These are phyloP conservation scores for Hygrocybe punicea DNA, from an alignment of 768 basidiomycete genomes.

Conservation along the genomic window DNA sequence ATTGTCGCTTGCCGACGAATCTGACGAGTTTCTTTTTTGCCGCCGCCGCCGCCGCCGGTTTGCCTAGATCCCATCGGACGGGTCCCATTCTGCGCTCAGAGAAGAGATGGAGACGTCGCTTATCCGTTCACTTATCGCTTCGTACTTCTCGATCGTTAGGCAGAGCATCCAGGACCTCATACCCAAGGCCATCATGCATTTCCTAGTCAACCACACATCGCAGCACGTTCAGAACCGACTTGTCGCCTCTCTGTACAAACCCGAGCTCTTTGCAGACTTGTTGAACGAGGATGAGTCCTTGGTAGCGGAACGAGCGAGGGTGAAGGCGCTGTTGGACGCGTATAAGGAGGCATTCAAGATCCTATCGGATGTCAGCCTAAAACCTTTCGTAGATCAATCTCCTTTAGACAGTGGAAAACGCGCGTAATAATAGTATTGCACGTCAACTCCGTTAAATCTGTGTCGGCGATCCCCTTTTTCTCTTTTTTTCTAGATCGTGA, in stretches of 20 bases:
- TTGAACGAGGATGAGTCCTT: constrained; percentile 94
- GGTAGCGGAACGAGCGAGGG: constrained; percentile 87
- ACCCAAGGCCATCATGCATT: constrained; percentile 98
- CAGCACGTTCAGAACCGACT: constrained; percentile 95
- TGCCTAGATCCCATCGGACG: constrained; percentile 57
- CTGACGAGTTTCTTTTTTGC: neutral
- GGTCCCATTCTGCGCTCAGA: constrained; percentile 61
- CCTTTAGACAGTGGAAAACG: neutral
- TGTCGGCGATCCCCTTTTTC: neutral
- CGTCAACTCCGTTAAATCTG: neutral
- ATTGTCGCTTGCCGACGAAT: constrained; percentile 4
- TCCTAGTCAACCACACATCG: constrained; percentile 94
- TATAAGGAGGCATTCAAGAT: constrained; percentile 94
- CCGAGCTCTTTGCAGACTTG: constrained; percentile 85
- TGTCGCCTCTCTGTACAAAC: constrained; percentile 93
- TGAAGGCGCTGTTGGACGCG: constrained; percentile 92
- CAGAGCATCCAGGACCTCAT: constrained; percentile 96
- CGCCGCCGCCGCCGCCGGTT: neutral
- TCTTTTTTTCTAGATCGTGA: neutral
- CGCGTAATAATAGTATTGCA: neutral
- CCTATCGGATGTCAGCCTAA: constrained; percentile 76
- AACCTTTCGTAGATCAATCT: constrained; percentile 45
- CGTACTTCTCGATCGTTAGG: constrained; percentile 94
- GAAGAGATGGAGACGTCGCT: constrained; percentile 97
- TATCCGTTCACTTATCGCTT: constrained; percentile 90